Conservation (phyloP, 305 asterid genomes). For the Solanum aculeatissimum region DNA sequence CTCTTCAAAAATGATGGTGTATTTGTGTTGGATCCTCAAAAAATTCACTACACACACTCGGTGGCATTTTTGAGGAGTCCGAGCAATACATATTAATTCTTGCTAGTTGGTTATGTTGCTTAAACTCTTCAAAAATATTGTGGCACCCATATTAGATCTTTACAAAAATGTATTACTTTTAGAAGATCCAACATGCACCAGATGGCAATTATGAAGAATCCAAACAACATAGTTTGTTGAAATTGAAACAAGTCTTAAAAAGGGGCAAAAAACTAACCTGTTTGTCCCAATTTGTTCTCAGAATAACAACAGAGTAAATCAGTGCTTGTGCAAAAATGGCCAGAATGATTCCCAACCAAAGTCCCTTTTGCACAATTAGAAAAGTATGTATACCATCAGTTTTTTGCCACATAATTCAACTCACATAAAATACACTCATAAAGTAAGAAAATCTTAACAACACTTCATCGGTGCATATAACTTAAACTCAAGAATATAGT, state of each 20-base stretch:
- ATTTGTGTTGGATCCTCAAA: neutral
- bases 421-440: neutral
- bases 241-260: neutral
- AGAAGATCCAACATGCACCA: neutral
- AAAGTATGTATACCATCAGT: neutral
- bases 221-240: neutral
- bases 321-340: slow-evolving; percentile 1
- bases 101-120: neutral
- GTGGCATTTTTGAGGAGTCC: neutral
- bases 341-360: slow-evolving; percentile 6
- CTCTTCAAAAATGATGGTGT: neutral
- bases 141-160: neutral
- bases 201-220: neutral
- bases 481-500: neutral
- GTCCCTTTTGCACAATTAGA: neutral
- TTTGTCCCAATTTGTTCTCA: slow-evolving; percentile 7
- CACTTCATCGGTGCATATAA: neutral
- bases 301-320: neutral
- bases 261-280: neutral
- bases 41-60: neutral
- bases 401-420: neutral
- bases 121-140: neutral
- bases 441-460: neutral
- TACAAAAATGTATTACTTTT: neutral
- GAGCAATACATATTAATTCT: neutral